Conservation (phyloP, 768 basidiomycete genomes). For the Boletus vermiculosoides region DNA sequence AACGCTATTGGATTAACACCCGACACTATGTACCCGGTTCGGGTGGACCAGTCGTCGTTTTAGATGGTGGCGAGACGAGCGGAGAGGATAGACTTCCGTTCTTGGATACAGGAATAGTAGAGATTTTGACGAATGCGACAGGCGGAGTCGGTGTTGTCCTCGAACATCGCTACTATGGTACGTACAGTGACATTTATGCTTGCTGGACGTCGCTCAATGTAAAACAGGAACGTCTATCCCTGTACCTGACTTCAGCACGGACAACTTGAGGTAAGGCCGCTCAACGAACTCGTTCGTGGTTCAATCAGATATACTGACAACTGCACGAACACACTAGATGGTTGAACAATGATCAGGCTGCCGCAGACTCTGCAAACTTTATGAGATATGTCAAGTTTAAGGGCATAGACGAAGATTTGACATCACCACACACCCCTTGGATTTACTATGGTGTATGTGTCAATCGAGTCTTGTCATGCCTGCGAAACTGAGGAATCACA, state of each 20-base stretch:
- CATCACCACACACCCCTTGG: constrained; percentile 76
- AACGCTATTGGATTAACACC: constrained; percentile 91
- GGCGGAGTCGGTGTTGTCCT: constrained; percentile 89
- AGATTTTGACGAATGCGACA: constrained; percentile 80
- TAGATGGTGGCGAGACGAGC: constrained; percentile 93
- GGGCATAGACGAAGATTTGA: constrained; percentile 68
- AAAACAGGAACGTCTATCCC: constrained; percentile 68
- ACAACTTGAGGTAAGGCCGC: constrained; percentile 61
- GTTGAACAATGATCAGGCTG: constrained; percentile 85
- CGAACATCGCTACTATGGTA: constrained; percentile 90
- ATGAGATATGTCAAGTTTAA: constrained; percentile 77
- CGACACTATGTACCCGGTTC: constrained; percentile 70
- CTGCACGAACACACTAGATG: constrained; percentile 47
- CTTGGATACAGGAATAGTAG: constrained; percentile 76
- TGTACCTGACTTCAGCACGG: constrained; percentile 75
- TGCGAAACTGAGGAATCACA: constrained; percentile 1
- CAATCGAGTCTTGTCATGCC: background rate
- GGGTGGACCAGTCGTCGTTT: constrained; percentile 81
- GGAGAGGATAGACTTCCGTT: constrained; percentile 61
- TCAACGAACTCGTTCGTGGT: background rate
- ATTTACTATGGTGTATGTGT: constrained; percentile 85
- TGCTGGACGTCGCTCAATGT: background rate
- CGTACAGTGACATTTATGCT: constrained; percentile 9
- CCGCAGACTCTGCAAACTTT: constrained; percentile 91
- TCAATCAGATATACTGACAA: constrained; percentile 3